Base-by-base conservation (phyloP, 1,284 basidiomycete species). In the Pseudozyma sp. region DNA sequence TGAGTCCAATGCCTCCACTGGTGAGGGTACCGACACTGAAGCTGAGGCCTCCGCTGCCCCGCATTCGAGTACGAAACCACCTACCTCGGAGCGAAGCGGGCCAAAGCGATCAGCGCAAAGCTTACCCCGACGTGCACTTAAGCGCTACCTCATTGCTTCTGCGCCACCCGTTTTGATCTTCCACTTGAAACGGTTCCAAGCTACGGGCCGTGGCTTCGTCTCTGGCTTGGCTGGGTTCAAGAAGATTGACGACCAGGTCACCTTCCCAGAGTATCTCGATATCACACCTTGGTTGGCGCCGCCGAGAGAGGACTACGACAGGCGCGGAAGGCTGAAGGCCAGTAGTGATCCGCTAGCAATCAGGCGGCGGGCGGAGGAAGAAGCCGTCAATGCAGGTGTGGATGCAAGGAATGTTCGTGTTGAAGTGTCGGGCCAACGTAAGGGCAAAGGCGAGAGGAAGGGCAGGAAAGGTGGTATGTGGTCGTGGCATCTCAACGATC, bases 141-240 rank as follows among this genome's bases (percentile, higher is more conserved):
- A 97, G 86, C 91, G 95, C 9, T 97, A 96, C 85, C 90, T 97
- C 66, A 93, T 97, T 79, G 90, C 92, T 5, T 89, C 89, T 0
- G 91, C 93, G 0, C 95, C 95, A 0, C 93, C 93, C 0, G 89
- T 97, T 35, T 89, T 97, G 63, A 92, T 96, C 57, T 90, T 97
- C 68, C 95, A 97, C 78, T 88, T 97, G 54, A 97, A 97, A 87
- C 89, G 95, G 38, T 97, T 97, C 87, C 93, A 95, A 85, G 67
- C 70, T 84, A 82, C 86, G 76, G 69, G 86, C 18, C 63, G 74
- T 34, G 76, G 77, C 1, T 72, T 72, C 19, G 70, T 67, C n/a
- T 63, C 70, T 7, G 73, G 70, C 16, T 59, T 61, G 25, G 70
- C 67, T 12, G 71, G 70, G 18, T 91, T 93, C 86, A 94, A 92